A percentile compares a stretch with the other conserved stretches of the same genome.
Evolutionary conservation across 2,329 filamentous ascomycete species (phyloP).

Genomic region (Penicillium sp.): DNA sequence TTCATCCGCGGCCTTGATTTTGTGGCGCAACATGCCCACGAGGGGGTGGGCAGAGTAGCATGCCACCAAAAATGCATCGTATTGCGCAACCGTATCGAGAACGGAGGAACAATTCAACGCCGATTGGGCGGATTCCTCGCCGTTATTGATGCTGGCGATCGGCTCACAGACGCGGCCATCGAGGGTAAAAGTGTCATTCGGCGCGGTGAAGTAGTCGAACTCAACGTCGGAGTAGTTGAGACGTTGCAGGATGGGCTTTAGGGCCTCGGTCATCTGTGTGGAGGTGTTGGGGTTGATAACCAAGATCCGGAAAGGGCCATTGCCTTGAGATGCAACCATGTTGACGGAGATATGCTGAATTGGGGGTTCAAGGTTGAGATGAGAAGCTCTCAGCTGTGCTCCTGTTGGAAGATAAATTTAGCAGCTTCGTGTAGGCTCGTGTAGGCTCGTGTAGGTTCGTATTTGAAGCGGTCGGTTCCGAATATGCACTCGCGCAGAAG

Average conservation of each 20-base stretch:
- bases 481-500: constrained; percentile 6
- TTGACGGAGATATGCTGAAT: not conserved
- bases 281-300: constrained; percentile 54
- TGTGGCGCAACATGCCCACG: constrained; percentile 63
- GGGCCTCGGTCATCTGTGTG: constrained; percentile 47
- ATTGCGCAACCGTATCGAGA: constrained; percentile 45
- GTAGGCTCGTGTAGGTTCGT: not conserved
- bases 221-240: constrained; percentile 42
- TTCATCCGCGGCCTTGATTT: constrained; percentile 36
- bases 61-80: constrained; percentile 82
- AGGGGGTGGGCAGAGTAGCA: constrained; percentile 88
- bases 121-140: constrained; percentile 67
- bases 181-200: constrained; percentile 33
- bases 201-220: constrained; percentile 47
- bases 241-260: constrained; percentile 44
- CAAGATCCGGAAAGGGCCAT: constrained; percentile 36
- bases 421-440: too few species aligned
- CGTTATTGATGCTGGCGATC: constrained; percentile 78
- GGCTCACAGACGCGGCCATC: constrained; percentile 47
- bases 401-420: too few species aligned
- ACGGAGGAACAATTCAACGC: constrained; percentile 64
- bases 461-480: constrained; percentile 12
- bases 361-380: not conserved
- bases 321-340: constrained; percentile 21
- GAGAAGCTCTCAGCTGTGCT: too few species aligned